A percentile compares a stretch with the other conserved stretches of the same genome.
Evolutionary conservation across 345 rosid genomes (phyloP).

Genomic region (Excoecaria cochinchinensis): DNA sequence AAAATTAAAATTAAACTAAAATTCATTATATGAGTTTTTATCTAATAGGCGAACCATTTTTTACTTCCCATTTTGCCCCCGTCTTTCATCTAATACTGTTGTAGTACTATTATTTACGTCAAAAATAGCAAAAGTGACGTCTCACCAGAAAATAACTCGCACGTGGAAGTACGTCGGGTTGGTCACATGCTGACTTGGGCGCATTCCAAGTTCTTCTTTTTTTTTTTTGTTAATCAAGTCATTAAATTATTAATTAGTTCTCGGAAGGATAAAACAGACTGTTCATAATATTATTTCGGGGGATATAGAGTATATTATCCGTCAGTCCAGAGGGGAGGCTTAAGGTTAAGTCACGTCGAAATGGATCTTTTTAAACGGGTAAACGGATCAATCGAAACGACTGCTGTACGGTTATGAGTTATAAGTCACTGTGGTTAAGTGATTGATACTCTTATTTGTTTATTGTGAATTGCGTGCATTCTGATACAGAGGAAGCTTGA

Average conservation of each 20-base stretch:
- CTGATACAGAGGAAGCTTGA: background rate
- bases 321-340: background rate
- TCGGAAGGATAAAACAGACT: background rate
- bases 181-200: background rate
- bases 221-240: too few relatives aligned
- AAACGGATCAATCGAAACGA: constrained; percentile 5
- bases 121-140: background rate
- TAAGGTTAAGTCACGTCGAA: constrained; percentile 21
- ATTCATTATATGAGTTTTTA: too few relatives aligned
- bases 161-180: background rate
- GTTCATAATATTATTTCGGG: too few relatives aligned
- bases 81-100: background rate
- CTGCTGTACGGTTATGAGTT: background rate
- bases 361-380: background rate
- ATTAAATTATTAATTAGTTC: background rate
- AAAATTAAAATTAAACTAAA: too few relatives aligned
- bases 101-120: background rate
- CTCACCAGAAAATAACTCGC: background rate
- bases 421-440: too few relatives aligned
- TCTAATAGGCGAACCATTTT: too few relatives aligned
- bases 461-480: background rate
- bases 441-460: background rate
- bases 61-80: background rate
- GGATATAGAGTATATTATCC: too few relatives aligned
- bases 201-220: background rate